A percentile compares a stretch with the other conserved stretches of the same genome.
Conservation (phyloP, 768 basidiomycete genomes). For the Lyophyllum decastes region DNA sequence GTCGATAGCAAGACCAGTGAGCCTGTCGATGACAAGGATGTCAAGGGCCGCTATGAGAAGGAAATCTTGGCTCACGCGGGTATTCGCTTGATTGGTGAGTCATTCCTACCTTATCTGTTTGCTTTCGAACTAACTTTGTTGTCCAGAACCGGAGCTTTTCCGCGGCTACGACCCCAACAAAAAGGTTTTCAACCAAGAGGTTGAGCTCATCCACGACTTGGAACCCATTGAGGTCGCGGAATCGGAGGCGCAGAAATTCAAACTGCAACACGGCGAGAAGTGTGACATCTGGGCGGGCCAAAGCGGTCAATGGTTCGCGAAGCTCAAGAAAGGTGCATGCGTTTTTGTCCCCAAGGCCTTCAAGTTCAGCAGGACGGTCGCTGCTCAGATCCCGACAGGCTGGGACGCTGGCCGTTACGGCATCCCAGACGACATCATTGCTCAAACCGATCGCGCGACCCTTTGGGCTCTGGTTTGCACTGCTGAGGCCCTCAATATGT, state of each 20-base stretch:
- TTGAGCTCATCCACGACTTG: constrained; percentile 94
- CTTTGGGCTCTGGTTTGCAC: constrained; percentile 95
- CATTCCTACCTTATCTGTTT: neutral
- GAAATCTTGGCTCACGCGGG: constrained; percentile 91
- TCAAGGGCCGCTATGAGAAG: constrained; percentile 91
- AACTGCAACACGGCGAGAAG: constrained; percentile 94
- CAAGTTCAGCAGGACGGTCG: constrained; percentile 91
- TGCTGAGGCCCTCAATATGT: constrained; percentile 94
- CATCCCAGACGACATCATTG: constrained; percentile 93
- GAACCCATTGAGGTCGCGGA: constrained; percentile 94
- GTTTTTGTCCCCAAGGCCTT: constrained; percentile 93
- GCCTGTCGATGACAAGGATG: constrained; percentile 97
- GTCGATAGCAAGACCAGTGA: constrained; percentile 92
- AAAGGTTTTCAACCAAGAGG: constrained; percentile 96
- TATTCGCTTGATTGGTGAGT: constrained; percentile 88
- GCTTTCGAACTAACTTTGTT: constrained; percentile 13
- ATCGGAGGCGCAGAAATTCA: constrained; percentile 92
- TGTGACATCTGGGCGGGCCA: constrained; percentile 93
- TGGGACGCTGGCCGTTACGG: constrained; percentile 97
- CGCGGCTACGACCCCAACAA: constrained; percentile 97
- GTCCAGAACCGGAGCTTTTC: constrained; percentile 93
- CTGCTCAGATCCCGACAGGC: constrained; percentile 95
- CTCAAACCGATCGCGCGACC: constrained; percentile 89
- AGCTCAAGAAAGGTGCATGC: constrained; percentile 97
- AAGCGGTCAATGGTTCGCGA: constrained; percentile 95